A percentile compares a stretch with the other conserved stretches of the same genome.
phyloP scores from a whole-genome alignment of 257 asterid species.

The Leonotis leonurus region DNA sequence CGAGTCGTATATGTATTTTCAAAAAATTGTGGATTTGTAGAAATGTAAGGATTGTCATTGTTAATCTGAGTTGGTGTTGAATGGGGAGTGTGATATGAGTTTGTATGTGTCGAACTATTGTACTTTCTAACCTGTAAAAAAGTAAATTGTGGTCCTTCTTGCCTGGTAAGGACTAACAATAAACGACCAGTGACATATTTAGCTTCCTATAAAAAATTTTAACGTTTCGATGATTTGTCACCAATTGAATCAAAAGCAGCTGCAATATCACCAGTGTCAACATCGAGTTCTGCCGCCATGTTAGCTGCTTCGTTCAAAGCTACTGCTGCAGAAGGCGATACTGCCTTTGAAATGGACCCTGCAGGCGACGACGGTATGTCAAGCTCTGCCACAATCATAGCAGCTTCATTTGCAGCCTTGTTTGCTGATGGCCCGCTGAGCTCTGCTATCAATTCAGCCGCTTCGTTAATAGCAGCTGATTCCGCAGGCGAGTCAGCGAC shows the following conservation, averaged over 20 bases:
- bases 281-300: background rate
- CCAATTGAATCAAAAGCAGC: background rate
- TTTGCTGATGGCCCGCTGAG: background rate
- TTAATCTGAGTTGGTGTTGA: background rate
- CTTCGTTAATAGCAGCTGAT: background rate
- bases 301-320: background rate
- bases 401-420: background rate
- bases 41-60: background rate
- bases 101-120: background rate
- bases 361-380: background rate
- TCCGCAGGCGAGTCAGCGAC: background rate
- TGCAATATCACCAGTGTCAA: background rate
- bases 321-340: background rate
- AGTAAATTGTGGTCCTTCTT: too few species aligned
- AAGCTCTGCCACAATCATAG: background rate
- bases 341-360: background rate
- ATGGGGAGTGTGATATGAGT: background rate
- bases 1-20: background rate
- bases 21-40: slow-evolving; percentile 4
- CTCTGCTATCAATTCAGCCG: background rate
- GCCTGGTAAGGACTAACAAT: background rate
- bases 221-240: background rate
- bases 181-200: background rate
- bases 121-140: background rate
- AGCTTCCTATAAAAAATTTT: background rate